Percentiles rank a stretch among this genome's conserved stretches.
Evolutionary conservation across 2,329 filamentous ascomycete species (phyloP).

Genomic region (Trichoderma gracile): DNA sequence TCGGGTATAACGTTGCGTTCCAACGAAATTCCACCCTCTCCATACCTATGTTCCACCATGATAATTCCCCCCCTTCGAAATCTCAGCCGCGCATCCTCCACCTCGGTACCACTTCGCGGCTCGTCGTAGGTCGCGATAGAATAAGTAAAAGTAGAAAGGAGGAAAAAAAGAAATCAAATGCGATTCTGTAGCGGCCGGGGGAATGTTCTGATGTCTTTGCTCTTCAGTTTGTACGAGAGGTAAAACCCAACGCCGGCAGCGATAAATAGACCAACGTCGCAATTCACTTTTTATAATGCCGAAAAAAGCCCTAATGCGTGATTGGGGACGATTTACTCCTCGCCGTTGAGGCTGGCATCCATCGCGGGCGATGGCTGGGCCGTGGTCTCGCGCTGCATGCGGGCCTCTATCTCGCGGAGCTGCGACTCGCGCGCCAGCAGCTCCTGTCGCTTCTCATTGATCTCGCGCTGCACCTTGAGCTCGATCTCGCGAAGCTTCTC

Average conservation of each 20-base stretch:
- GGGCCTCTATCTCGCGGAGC: constrained; percentile 96
- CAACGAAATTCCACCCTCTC: constrained; percentile 23
- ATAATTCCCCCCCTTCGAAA: constrained; percentile 32
- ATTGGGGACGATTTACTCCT: constrained; percentile 46
- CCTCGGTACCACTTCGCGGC: constrained; percentile 31
- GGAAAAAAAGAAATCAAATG: constrained; percentile 38
- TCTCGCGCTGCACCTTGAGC: constrained; percentile 98
- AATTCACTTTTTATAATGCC: constrained; percentile 38
- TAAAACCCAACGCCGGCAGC: constrained; percentile 53
- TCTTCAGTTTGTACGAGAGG: constrained; percentile 45
- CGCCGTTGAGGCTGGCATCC: constrained; percentile 60
- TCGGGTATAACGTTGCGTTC: constrained; percentile 30
- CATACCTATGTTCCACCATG: constrained; percentile 25
- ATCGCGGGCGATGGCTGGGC: constrained; percentile 45
- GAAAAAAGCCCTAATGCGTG: constrained; percentile 37
- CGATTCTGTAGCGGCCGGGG: constrained; percentile 42
- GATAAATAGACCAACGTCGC: constrained; percentile 49
- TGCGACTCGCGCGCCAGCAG: constrained; percentile 96
- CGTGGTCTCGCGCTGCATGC: constrained; percentile 86
- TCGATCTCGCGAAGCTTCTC: constrained; percentile 99
- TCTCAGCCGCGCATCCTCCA: constrained; percentile 35
- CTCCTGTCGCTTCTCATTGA: constrained; percentile 99
- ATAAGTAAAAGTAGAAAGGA: constrained; percentile 32
- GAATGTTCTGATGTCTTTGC: constrained; percentile 47
- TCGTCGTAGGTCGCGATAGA: constrained; percentile 32